Conservation (phyloP, 805 yeast genomes). For the Saccharomycopsis fermentans region DNA sequence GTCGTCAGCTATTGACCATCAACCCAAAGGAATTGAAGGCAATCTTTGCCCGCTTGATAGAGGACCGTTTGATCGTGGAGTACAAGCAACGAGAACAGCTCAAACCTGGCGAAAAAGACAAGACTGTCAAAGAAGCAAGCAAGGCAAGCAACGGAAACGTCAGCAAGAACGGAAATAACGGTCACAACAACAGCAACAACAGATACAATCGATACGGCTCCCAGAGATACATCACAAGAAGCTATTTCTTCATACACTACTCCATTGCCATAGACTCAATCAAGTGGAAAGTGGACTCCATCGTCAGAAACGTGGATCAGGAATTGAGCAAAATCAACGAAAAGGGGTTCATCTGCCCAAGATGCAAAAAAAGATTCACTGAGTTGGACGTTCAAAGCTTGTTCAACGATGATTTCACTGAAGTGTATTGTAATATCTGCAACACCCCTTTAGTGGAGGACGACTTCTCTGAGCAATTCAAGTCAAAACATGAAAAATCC, state of each 20-base stretch:
- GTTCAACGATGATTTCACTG: constrained; percentile 67
- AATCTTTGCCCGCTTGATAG: constrained; percentile 68
- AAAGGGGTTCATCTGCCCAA: constrained; percentile 86
- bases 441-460: constrained; percentile 67
- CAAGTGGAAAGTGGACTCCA: constrained; percentile 90
- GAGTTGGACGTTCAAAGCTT: constrained; percentile 82
- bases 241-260: constrained; percentile 78
- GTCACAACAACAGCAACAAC: not conserved
- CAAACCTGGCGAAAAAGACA: constrained; percentile 6
- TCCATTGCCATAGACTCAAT: constrained; percentile 93
- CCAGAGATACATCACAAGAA: constrained; percentile 57
- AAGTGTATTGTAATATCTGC: constrained; percentile 80
- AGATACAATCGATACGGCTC: constrained; percentile 38
- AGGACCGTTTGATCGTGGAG: constrained; percentile 66
- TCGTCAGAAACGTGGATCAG: constrained; percentile 68
- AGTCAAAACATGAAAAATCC: constrained; percentile 68
- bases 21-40: constrained; percentile 81
- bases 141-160: constrained; percentile 8
- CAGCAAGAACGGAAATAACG: not conserved
- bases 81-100: constrained; percentile 51
- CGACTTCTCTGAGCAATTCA: constrained; percentile 74
- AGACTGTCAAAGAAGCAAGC: constrained; percentile 8
- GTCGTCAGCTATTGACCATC: constrained; percentile 69
- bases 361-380: constrained; percentile 71
- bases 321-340: constrained; percentile 83